These are phyloP conservation scores for Hanseniaspora opuntiae DNA, from an alignment of 805 yeast species.

Conservation along the genomic window DNA sequence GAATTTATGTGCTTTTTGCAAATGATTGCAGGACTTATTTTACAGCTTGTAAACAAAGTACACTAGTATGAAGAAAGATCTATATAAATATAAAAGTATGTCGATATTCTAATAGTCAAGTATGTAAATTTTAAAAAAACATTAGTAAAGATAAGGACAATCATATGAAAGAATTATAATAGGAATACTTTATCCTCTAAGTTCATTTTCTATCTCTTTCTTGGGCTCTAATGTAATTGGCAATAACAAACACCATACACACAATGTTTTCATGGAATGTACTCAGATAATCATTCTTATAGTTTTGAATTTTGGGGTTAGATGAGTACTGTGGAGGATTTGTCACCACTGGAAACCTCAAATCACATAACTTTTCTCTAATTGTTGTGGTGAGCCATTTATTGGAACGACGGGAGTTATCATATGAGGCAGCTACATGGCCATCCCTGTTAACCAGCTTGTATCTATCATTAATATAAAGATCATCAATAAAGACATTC, in stretches of 20 bases:
- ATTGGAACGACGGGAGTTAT: not conserved
- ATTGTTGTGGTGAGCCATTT: not conserved
- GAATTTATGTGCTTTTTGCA: too few relatives aligned
- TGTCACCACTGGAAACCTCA: not conserved
- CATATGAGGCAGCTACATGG: not conserved
- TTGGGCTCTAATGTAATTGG: not conserved
- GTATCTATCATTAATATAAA: not conserved
- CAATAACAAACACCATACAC: not conserved
- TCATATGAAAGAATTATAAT: too few relatives aligned
- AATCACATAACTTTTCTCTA: not conserved
- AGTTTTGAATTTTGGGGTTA: not conserved
- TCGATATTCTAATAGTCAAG: too few relatives aligned
- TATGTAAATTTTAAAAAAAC: too few relatives aligned
- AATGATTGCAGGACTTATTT: too few relatives aligned
- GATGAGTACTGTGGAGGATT: not conserved
- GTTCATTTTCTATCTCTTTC: too few relatives aligned
- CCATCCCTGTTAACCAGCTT: not conserved
- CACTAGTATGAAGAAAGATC: too few relatives aligned
- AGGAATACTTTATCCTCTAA: too few relatives aligned
- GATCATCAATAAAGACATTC: not conserved
- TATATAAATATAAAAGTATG: too few relatives aligned
- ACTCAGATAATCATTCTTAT: constrained; percentile 1
- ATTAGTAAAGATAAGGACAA: too few relatives aligned
- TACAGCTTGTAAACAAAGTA: too few relatives aligned
- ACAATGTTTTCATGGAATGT: not conserved